A percentile compares a stretch with the other conserved stretches of the same genome.
These are phyloP conservation scores for Nakazawaea pomicola DNA, from an alignment of 805 yeast genomes.

Conservation along the genomic window DNA sequence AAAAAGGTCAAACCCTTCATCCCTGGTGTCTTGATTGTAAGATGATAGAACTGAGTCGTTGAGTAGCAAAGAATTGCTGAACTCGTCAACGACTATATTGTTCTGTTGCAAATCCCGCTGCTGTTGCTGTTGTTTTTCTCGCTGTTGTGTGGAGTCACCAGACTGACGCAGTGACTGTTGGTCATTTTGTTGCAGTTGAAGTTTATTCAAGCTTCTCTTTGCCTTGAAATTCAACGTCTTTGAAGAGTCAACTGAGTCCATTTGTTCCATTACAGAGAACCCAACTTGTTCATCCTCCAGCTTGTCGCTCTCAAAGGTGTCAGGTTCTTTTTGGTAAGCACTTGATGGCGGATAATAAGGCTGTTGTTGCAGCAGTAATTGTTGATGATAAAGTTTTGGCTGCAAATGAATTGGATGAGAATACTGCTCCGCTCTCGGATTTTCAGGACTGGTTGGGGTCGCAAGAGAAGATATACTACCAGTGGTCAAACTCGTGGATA, in stretches of 20 bases:
- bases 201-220: no score
- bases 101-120: no score
- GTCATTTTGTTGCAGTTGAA: conserved; percentile 6
- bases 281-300: not conserved
- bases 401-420: not conserved
- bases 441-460: conserved; percentile 11
- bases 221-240: not conserved
- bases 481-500: conserved; percentile 9
- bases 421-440: not conserved
- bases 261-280: not conserved
- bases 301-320: no score
- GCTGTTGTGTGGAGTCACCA: no score
- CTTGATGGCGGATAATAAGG: no score
- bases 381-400: not conserved
- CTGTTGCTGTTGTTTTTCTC: not conserved
- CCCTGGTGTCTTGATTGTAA: not conserved
- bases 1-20: conserved; percentile 9
- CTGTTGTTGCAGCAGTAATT: no score
- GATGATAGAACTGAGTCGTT: conserved; percentile 3
- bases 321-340: no score
- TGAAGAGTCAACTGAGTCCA: not conserved
- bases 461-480: conserved; percentile 9
- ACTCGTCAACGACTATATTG: not conserved
- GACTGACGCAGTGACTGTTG: no score
- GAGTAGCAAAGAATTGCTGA: not conserved